A percentile compares a stretch with the other conserved stretches of the same genome.
Conservation (phyloP, 768 basidiomycete species). For the Galerina sulciceps region DNA sequence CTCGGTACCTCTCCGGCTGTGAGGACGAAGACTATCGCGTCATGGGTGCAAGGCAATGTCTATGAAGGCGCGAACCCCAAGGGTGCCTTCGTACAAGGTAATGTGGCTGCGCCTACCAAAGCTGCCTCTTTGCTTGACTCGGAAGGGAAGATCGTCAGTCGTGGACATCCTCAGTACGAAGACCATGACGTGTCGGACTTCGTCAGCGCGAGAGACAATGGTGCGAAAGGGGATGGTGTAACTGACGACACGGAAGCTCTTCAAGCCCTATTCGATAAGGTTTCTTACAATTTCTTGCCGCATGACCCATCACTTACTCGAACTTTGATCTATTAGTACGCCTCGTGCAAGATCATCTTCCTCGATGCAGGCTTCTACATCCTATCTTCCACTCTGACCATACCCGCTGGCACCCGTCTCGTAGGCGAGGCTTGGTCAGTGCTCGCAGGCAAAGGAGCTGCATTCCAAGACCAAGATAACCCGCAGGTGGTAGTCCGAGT, state of each 20-base stretch:
- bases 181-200: conserved; percentile 64
- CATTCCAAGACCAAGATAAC: conserved; percentile 45
- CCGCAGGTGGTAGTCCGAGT: conserved; percentile 53
- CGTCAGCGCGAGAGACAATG: conserved; percentile 70
- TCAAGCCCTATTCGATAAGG: conserved; percentile 61
- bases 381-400: conserved; percentile 55
- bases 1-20: conserved; percentile 35
- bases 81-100: conserved; percentile 53
- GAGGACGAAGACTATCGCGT: conserved; percentile 57
- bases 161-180: conserved; percentile 68
- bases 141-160: conserved; percentile 64
- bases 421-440: conserved; percentile 66
- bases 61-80: conserved; percentile 53
- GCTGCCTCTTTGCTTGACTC: conserved; percentile 57
- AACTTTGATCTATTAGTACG: conserved; percentile 43
- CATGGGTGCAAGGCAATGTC: conserved; percentile 81
- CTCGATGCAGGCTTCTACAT: conserved; percentile 71
- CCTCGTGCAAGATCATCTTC: conserved; percentile 78
- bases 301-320: not conserved
- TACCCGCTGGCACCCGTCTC: conserved; percentile 58
- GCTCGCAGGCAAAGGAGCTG: conserved; percentile 50
- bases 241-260: conserved; percentile 79
- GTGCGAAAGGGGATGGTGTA: conserved; percentile 73
- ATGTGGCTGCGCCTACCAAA: conserved; percentile 52
- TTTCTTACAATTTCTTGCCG: conserved; percentile 22